Evolutionary conservation across 202 grass and related monocot genomes (phyloP), one percentile per base, ranked within the genome.

Genomic region (Schoenoplectus triqueter): DNA sequence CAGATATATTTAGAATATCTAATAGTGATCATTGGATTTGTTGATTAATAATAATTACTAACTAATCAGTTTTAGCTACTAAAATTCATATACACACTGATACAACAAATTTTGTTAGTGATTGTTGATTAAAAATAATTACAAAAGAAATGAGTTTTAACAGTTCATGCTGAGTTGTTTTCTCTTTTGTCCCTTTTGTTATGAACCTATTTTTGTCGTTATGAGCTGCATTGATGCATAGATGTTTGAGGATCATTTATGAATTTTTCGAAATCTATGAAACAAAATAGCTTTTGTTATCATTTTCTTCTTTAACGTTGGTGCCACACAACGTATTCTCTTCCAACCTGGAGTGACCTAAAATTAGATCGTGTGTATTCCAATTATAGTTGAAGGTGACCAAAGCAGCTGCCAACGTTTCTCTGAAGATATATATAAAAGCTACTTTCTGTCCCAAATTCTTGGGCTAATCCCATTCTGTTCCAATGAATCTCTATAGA

Each of bases 311-410:
- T 2, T 7, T n/a, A n/a, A 15, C 13, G 46, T 51, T 19, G 69
- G 46, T 4, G 46, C 69, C 46, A 51, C 69, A 73, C 69, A 10
- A 73, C 50, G 42, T 14, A 20, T 7, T 73, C 14, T 50, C 14
- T 51, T 19, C 69, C 21, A 54, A 39, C 44, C 73, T 77, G 73
- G 19, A 77, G 5, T 6, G 5, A 1, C 56, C 73, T 54, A 77
- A 77, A 77, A 40, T 77, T 77, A 77, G 73, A 77, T 50, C 11
- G 1, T 40, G 4, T 77, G 56, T 77, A 77, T 50, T 77, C 73
- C 51, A 77, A 77, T 57, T 56, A 56, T 77, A 77, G 73, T 77
- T 40, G 19, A 50, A 15, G 73, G 73, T 77, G 73, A 56, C 19
- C 19, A 77, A 77, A 77, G 21, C 73, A 77, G 40, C 72, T 18